phyloP scores from a whole-genome alignment of 1,284 basidiomycete genomes.

The Rhodotorula glutinis region DNA sequence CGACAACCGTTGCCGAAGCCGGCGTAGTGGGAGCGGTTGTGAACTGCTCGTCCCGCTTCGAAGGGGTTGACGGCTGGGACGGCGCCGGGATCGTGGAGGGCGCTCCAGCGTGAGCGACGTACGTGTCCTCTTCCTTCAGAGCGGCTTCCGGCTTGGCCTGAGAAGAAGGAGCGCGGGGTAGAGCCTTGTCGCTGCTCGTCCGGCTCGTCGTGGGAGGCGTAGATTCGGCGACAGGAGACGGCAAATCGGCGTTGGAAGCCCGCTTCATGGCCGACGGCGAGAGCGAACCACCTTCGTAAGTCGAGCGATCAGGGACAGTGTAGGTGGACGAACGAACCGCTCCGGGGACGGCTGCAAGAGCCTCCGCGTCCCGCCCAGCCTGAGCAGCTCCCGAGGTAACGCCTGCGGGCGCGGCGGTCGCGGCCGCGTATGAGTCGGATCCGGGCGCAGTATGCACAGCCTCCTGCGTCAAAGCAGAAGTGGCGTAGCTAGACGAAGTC shows the following conservation, averaged over 20 bases:
- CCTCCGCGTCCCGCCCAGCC: neutral
- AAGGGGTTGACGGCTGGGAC: slow-evolving; percentile 6
- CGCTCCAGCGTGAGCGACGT: neutral
- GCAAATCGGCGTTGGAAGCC: neutral
- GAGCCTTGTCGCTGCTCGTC: neutral
- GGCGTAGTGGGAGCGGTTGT: slow-evolving; percentile 16
- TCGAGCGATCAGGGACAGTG: neutral
- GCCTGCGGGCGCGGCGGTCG: neutral
- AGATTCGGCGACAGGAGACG: neutral
- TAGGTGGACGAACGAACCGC: neutral
- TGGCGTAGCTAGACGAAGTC: neutral
- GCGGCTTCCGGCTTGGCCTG: neutral
- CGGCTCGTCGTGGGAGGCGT: neutral
- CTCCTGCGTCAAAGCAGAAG: neutral
- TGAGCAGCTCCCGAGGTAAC: neutral
- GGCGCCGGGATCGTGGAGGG: neutral
- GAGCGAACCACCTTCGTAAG: neutral
- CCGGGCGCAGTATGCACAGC: neutral
- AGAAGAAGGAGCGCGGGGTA: neutral
- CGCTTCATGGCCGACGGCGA: neutral
- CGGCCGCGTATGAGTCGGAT: neutral
- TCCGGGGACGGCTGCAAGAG: neutral
- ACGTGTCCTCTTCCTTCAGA: too few relatives aligned
- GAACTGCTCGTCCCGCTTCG: slow-evolving; percentile 9
- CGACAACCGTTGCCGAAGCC: slow-evolving; percentile 1